Evolutionary conservation across 2,329 filamentous ascomycete genomes (phyloP), one percentile per base, ranked within the genome.

Genomic region (Paraconiothyrium brasiliense): DNA sequence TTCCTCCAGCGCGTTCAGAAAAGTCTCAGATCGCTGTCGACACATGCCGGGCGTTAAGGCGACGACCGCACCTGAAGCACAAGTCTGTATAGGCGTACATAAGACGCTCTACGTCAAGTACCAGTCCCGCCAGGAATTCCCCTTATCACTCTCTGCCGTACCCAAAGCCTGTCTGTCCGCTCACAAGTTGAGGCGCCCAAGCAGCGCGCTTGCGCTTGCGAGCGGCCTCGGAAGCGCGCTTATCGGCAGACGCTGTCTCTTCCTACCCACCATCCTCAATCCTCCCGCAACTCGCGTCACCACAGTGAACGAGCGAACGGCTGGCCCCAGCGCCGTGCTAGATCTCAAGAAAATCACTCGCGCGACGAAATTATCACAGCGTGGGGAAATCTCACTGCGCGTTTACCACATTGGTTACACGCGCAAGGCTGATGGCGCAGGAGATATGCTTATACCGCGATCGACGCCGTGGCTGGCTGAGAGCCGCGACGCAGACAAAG

Each of bases 351-450:
- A 46, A 22, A 8, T 20, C 16, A 44, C 9, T 44, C 7, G 41
- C 41, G n/a, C 16, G 41, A 2, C 41, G 39, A 9, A n/a, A 41
- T 20, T 41, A 2, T 41, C 39, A 41, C 39, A 41, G 9, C 14
- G 5, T 41, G 39, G 39, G 39, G 39, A 7, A 41, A n/a, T n/a
- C 8, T n/a, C 5, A n/a, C 39, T 7, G 39, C 9, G 11, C 35
- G 11, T 22, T 52, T 11, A 2, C 22, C 22, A n/a, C 24, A 41
- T 14, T 16, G 54, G 54, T 24, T 14, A 16, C 10, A 20, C 34
- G 20, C 43, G 14, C 32, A 39, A 39, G 54, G 44, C 54, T 57
- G 54, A 37, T 11, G 54, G 43, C 43, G 16, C 54, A 41, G 43
- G 24, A 49, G 37, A 57, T 44, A 57, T 41, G 54, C 44, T 55